Conservation (phyloP, 2,329 filamentous ascomycete genomes). For the Diaporthe humulicola region DNA sequence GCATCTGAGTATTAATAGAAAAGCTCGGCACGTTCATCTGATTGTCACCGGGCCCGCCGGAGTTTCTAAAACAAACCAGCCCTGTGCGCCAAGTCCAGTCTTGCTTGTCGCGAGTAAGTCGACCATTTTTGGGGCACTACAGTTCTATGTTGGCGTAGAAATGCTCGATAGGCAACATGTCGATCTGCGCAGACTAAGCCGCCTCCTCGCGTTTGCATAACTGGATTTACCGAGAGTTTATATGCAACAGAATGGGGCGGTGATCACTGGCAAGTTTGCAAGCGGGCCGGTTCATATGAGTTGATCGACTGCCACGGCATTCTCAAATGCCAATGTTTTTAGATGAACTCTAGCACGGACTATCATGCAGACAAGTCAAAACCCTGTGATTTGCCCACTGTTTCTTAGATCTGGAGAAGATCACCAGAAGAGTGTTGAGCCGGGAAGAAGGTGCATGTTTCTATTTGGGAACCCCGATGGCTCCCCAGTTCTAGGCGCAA, state of each 20-base stretch:
- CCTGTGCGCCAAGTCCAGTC: background rate
- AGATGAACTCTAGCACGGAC: background rate
- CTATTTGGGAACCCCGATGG: background rate
- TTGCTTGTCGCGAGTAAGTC: background rate
- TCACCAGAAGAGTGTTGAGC: background rate
- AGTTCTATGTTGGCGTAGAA: background rate
- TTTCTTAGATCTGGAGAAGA: background rate
- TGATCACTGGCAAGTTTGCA: background rate
- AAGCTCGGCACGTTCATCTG: background rate
- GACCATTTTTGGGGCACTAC: background rate
- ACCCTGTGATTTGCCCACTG: background rate
- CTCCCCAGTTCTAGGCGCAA: background rate
- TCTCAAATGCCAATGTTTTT: background rate
- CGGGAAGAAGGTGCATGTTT: background rate
- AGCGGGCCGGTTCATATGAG: no score
- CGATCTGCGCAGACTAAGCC: background rate
- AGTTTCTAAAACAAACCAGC: background rate
- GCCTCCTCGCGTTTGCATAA: background rate
- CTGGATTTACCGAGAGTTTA: background rate
- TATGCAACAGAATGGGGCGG: no score
- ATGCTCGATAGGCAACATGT: background rate
- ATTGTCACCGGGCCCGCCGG: background rate
- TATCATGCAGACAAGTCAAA: background rate
- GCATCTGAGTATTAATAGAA: background rate
- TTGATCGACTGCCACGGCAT: no score